Conservation (phyloP, 495 filamentous ascomycete species). For the Gamarada debralockiae region DNA sequence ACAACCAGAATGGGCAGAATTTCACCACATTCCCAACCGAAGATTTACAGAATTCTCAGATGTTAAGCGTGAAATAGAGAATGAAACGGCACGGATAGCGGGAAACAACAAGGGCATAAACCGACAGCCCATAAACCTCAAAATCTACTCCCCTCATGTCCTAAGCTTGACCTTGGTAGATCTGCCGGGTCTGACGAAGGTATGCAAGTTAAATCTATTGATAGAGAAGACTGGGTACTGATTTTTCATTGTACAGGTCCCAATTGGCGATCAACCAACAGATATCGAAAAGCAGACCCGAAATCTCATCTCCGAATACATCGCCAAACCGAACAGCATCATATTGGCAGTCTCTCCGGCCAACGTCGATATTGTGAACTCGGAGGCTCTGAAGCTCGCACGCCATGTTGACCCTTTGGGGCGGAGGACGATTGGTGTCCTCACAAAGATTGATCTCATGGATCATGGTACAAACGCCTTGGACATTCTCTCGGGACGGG, state of each 20-base stretch:
- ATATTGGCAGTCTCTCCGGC: slow-evolving; percentile 95
- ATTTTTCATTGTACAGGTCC: slow-evolving; percentile 49
- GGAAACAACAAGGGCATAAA: slow-evolving; percentile 99
- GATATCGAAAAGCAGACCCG: slow-evolving; percentile 99
- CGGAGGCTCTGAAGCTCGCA: slow-evolving; percentile 94
- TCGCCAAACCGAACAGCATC: slow-evolving; percentile 98
- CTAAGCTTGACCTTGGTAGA: slow-evolving; percentile 96
- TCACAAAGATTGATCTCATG: slow-evolving; percentile 98
- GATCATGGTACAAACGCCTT: slow-evolving; percentile 98
- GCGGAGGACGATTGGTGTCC: slow-evolving; percentile 89
- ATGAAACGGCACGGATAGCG: slow-evolving; percentile 90
- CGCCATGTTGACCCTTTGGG: slow-evolving; percentile 96
- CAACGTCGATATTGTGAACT: slow-evolving; percentile 98
- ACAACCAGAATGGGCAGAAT: slow-evolving; percentile 90
- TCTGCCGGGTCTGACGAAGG: slow-evolving; percentile 93
- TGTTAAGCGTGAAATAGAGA: slow-evolving; percentile 96
- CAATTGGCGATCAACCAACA: slow-evolving; percentile 95
- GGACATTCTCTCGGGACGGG: slow-evolving; percentile 91
- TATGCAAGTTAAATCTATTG: slow-evolving; percentile 30
- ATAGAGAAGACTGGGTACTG: background rate
- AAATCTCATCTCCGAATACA: slow-evolving; percentile 96
- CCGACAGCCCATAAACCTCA: slow-evolving; percentile 93
- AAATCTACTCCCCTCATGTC: slow-evolving; percentile 97
- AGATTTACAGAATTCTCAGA: slow-evolving; percentile 88
- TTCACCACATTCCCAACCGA: slow-evolving; percentile 86